A percentile compares a stretch with the other conserved stretches of the same genome.
Evolutionary conservation across 1,139 yeast species (phyloP).

Genomic region (Debaryomyces fabryi): DNA sequence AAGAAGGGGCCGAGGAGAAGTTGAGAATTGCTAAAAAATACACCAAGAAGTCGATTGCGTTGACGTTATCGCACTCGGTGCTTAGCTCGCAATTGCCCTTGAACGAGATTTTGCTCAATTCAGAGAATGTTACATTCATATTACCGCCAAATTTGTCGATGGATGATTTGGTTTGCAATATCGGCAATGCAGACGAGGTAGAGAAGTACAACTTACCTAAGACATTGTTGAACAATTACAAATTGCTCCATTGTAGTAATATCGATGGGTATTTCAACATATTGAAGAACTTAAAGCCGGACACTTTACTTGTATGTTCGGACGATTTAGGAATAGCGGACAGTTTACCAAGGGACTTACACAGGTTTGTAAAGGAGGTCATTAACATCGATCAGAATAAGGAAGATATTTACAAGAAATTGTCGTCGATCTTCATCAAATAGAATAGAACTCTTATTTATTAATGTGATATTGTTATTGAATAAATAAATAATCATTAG

Average conservation of each 20-base stretch:
- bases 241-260: slow-evolving; percentile 44
- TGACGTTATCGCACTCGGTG: slow-evolving; percentile 48
- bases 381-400: slow-evolving; percentile 38
- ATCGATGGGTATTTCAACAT: slow-evolving; percentile 47
- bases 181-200: slow-evolving; percentile 13
- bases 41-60: slow-evolving; percentile 41
- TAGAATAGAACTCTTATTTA: slow-evolving; percentile 2
- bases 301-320: slow-evolving; percentile 43
- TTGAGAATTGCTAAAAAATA: slow-evolving; percentile 23
- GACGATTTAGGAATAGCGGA: slow-evolving; percentile 46
- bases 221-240: slow-evolving; percentile 37
- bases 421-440: slow-evolving; percentile 28
- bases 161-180: slow-evolving; percentile 38
- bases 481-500: background rate
- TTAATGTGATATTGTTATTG: background rate
- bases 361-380: slow-evolving; percentile 42
- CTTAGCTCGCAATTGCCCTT: slow-evolving; percentile 43
- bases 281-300: slow-evolving; percentile 47
- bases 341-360: slow-evolving; percentile 40
- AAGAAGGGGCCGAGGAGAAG: slow-evolving; percentile 10
- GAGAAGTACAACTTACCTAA: slow-evolving; percentile 19
- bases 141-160: slow-evolving; percentile 49
- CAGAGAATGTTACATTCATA: slow-evolving; percentile 49
- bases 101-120: slow-evolving; percentile 39
- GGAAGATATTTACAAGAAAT: slow-evolving; percentile 31